Base-by-base conservation (phyloP, 768 basidiomycete genomes). In the Agaricus blazei region DNA sequence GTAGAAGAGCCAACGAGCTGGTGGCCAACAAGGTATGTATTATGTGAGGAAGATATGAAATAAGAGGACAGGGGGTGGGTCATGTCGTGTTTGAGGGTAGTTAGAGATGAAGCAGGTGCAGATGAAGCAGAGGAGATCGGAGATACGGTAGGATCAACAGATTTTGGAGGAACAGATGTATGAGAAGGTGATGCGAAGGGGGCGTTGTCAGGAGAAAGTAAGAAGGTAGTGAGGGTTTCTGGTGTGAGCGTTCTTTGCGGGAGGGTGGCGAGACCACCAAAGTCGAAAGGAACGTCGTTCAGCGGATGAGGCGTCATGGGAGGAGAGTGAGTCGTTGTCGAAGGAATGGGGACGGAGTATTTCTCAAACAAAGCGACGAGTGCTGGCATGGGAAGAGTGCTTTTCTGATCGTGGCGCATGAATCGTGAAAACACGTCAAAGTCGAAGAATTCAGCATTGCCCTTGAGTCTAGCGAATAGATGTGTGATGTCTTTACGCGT, bases 1-100 rank as follows among this genome's bases (percentile, higher is more conserved):
- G 93, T 93, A 59, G 87, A 90, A 51, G 84, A 84, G 3, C 94
- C 94, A 34, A 93, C 80, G 4, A 91, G 79, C 62, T 93, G 91
- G 62, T 88, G 69, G 82, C 94, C 91, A 9, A 89, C 81, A 14
- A 93, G 82, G 64, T 93, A 93, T 1, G 93, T 94, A 64, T 99
- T 98, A 67, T 99, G 95, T 8, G 91, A 93, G 15, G 90, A 91
- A 4, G 91, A 93, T 63, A 97, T 84, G 64, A 78, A 94, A 48
- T 98, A 98, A 54, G 98, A 91, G 1, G 84, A 78, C 9, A 99
- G 72, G 1, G 96, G 93, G 1, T 82, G 77, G 0, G 89, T 87
- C 97, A 98, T 98, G 64, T 96, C 88, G 45, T 93, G 90, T 64
- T 75, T 54, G 5, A 45, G 38, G 3, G 52, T 40, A 9, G 76